Conservation (phyloP, 768 basidiomycete species). For the Coprinopsis marcescibilis region DNA sequence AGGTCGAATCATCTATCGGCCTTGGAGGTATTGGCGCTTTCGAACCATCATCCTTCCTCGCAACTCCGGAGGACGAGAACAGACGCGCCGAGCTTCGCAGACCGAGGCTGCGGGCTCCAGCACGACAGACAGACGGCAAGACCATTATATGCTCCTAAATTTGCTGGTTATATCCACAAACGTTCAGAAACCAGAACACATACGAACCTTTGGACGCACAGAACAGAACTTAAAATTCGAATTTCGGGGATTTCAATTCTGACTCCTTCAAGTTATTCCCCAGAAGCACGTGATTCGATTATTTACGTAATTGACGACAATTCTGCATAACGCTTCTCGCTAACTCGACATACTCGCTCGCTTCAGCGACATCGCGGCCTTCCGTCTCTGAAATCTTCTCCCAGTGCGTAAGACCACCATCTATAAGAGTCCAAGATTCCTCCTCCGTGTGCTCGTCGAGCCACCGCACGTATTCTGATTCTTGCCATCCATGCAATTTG, state of each 20-base stretch:
- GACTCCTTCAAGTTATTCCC: no score
- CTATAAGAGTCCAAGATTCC: slow-evolving; percentile 77
- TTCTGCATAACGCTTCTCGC: slow-evolving; percentile 61
- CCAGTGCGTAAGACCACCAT: slow-evolving; percentile 74
- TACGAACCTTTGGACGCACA: no score
- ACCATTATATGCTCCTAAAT: no score
- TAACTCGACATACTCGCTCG: slow-evolving; percentile 58
- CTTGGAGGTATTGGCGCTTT: slow-evolving; percentile 65
- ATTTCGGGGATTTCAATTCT: no score
- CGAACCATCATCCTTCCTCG: slow-evolving; percentile 24
- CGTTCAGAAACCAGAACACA: no score
- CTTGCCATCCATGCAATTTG: slow-evolving; percentile 87
- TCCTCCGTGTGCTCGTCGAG: slow-evolving; percentile 82
- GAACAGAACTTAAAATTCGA: no score
- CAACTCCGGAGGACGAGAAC: slow-evolving; percentile 32
- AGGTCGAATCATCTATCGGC: slow-evolving; percentile 88
- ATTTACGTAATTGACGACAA: slow-evolving; percentile 19
- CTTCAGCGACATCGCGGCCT: slow-evolving; percentile 39
- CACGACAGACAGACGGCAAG: slow-evolving; percentile 7
- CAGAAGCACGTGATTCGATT: slow-evolving; percentile 5
- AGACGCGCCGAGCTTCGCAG: slow-evolving; percentile 25
- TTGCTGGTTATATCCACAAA: no score
- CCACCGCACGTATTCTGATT: slow-evolving; percentile 95
- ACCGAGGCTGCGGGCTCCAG: slow-evolving; percentile 25
- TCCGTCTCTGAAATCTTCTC: slow-evolving; percentile 63